These are phyloP conservation scores for Scedosporium minutisporum DNA, from an alignment of 2,329 filamentous ascomycete genomes.

Conservation along the genomic window DNA sequence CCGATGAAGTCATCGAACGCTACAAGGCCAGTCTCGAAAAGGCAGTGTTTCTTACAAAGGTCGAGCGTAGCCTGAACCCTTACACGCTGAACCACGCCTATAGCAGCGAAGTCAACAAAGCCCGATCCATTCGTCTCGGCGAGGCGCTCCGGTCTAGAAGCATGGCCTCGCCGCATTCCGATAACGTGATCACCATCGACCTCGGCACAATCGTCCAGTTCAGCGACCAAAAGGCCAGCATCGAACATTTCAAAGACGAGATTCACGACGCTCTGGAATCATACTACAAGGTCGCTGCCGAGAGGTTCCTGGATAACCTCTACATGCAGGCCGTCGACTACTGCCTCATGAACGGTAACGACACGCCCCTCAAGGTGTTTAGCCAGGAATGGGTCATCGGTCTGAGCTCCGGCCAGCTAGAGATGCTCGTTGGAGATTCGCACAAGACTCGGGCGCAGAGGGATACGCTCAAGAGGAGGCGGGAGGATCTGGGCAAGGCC, in stretches of 20 bases:
- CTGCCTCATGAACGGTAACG: conserved; percentile 15
- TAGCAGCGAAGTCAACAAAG: neutral
- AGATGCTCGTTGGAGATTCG: conserved; percentile 17
- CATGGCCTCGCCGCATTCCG: neutral
- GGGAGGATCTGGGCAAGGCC: neutral
- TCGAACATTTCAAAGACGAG: conserved; percentile 14
- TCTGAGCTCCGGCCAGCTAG: conserved; percentile 14
- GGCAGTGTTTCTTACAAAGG: conserved; percentile 14
- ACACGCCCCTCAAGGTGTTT: conserved; percentile 19
- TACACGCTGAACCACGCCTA: conserved; percentile 18
- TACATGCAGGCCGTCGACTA: conserved; percentile 20
- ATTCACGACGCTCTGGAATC: conserved; percentile 21
- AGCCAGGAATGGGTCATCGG: conserved; percentile 20
- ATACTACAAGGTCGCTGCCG: conserved; percentile 22
- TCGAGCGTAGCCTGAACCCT: conserved; percentile 18
- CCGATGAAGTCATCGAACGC: conserved; percentile 12
- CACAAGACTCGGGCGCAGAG: conserved; percentile 27
- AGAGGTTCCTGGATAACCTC: conserved; percentile 25
- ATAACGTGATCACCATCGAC: neutral
- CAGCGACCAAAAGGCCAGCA: conserved; percentile 3
- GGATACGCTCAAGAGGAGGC: conserved; percentile 24
- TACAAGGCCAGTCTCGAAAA: conserved; percentile 17
- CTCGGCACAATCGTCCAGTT: neutral
- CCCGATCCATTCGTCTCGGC: neutral
- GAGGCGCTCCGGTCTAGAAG: neutral